Evolutionary conservation across 2,329 filamentous ascomycete species (phyloP).

Genomic region (Pezicula rhizophila): DNA sequence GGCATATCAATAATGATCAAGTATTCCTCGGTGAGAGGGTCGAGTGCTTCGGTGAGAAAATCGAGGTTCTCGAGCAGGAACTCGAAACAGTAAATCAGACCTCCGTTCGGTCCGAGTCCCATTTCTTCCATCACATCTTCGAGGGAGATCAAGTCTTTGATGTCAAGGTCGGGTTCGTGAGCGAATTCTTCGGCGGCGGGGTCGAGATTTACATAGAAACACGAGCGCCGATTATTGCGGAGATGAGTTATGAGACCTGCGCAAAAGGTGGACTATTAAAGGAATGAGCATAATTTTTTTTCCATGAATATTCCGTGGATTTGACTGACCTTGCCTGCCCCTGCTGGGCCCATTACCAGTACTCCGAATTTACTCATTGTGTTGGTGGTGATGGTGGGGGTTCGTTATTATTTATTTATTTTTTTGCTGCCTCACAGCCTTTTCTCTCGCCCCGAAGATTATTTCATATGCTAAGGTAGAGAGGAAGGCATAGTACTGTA

Average conservation of each 20-base stretch:
- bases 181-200: conserved; percentile 90
- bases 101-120: conserved; percentile 83
- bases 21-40: conserved; percentile 86
- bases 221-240: conserved; percentile 81
- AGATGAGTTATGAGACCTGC: conserved; percentile 89
- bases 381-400: conserved; percentile 6
- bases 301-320: neutral
- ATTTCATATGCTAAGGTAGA: too few species aligned
- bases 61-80: conserved; percentile 92
- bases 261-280: conserved; percentile 78
- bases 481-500: too few species aligned
- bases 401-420: neutral
- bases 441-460: neutral
- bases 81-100: conserved; percentile 94
- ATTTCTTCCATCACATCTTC: conserved; percentile 97
- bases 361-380: conserved; percentile 90
- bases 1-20: conserved; percentile 98
- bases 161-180: conserved; percentile 88
- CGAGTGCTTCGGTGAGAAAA: conserved; percentile 79
- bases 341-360: conserved; percentile 93
- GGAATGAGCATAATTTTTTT: conserved; percentile 3
- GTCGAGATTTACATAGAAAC: conserved; percentile 97
- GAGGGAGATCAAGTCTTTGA: conserved; percentile 88
- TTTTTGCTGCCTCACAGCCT: neutral
- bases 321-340: conserved; percentile 73